Base-by-base conservation (phyloP, 441 rosid species). In the Brassica hybrid region DNA sequence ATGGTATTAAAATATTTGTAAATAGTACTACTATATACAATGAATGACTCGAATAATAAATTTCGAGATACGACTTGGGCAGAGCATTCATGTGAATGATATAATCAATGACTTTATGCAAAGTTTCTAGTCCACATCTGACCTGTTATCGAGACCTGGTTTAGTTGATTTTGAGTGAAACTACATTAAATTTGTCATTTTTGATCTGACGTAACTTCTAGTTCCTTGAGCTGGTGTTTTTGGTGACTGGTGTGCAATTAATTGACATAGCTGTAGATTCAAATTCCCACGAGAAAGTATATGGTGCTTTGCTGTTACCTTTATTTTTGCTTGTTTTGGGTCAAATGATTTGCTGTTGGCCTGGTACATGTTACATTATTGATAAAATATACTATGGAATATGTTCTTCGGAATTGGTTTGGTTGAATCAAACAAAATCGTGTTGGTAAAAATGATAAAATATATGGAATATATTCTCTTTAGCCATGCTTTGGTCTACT, bases 61-160 rank as follows among this genome's bases (percentile, higher is more conserved):
- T 54, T 34, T 77, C 12, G 48, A 65, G 61, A 18, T 71, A 57
- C 27, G 67, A 76, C 61, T 23, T 56, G 67, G 72, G 60, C 80
- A 65, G 76, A 71, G 72, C 59, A 71, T 77, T 30, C 67, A 43
- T 30, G 76, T 71, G 80, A 77, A 54, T 71, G 66, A 43, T 5
- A 27, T 38, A 76, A 71, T 43, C 67, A 27, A 57, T 43, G 62
- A 71, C 25, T 54, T 43, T 7, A 43, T 6, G 6, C 54, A 34
- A 72, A 21, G 63, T 60, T 77, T 66, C 64, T 59, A 50, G 18
- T 50, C 57, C 57, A 14, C 13, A 72, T 66, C 68, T 57, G 68
- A 66, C 18, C 18, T 60, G 48, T 48, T 67, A 59, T 59, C 17
- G 27, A 72, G 54, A 56, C 50, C 36, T 18, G 65, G 56, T n/a